Base-by-base conservation (phyloP, 108 stramenopile species). In the Skeletonema grethae region DNA sequence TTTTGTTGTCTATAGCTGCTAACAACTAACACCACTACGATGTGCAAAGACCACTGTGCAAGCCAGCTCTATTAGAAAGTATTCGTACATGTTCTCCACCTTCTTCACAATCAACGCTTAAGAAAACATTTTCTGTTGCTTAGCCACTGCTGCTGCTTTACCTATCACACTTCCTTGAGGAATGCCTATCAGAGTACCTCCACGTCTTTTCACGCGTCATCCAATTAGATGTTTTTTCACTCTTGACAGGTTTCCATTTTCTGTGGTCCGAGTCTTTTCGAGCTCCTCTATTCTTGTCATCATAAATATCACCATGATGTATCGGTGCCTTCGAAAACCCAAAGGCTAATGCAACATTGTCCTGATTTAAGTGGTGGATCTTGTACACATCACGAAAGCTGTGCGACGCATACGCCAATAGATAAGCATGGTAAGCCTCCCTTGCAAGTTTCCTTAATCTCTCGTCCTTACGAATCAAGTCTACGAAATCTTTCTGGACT, bases 361-460 rank as follows among this genome's bases (percentile, higher is more conserved):
- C 55, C 6, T 60, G 38, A 30, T 81, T 58, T 58, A 81, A 62
- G 3, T 53, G 31, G 22, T 70, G 69, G 39, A 70, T 59, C 46
- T 81, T 58, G 63, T 81, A 81, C 16, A 81, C 65, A 61, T 75
- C 80, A 18, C 65, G 34, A 45, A 61, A 81, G 32, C 74, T 69
- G 58, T 81, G 80, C 28, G 24, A n/a, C 5, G 80, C 69, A 35
- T 75, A 75, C 0, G 62, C 34, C 58, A 67, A 48, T 25, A 74
- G 41, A 63, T 75, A 81, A 16, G 73, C 66, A 55, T 57, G 35
- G 43, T 66, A 75, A 41, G 80, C 80, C 48, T 65, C 69, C 36
- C n/a, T 39, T 8, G 61, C 73, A 0, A 66, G 12, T 15, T 39
- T 41, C n/a, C 67, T 61, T 38, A 81, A 57, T 30, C 31, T 45